Conservation (phyloP, 768 basidiomycete species). For the Leccinellum albellum region DNA sequence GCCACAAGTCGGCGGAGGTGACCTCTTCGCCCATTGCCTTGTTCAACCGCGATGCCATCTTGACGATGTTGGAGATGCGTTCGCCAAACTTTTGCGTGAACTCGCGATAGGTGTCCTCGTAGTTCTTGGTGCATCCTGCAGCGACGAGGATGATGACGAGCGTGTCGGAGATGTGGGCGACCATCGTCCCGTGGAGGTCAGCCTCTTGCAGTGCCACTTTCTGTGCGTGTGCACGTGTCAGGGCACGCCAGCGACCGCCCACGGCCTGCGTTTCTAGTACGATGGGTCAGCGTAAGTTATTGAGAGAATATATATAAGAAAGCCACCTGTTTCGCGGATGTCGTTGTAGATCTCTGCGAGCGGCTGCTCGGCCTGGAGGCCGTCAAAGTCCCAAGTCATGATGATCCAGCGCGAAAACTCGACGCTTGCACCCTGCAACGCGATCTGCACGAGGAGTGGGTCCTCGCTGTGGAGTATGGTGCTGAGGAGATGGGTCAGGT, state of each 20-base stretch:
- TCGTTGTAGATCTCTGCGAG: constrained; percentile 34
- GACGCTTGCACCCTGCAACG: constrained; percentile 32
- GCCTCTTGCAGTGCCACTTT: constrained; percentile 29
- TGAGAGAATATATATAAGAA: too few relatives aligned
- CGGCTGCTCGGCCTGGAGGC: constrained; percentile 26
- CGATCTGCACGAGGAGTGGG: constrained; percentile 40
- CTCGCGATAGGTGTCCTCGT: constrained; percentile 29
- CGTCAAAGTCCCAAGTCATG: constrained; percentile 34
- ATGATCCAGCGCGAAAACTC: constrained; percentile 34
- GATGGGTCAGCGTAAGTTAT: background rate
- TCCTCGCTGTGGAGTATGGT: constrained; percentile 26
- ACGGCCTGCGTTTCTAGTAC: constrained; percentile 46
- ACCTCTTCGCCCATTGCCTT: constrained; percentile 58
- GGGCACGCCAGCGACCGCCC: constrained; percentile 53
- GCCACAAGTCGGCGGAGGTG: constrained; percentile 54
- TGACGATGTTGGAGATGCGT: constrained; percentile 33
- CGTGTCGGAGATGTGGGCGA: constrained; percentile 43
- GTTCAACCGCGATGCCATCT: constrained; percentile 29
- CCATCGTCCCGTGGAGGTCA: constrained; percentile 34
- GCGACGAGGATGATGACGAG: constrained; percentile 41
- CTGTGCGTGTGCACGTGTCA: constrained; percentile 47
- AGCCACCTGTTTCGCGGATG: constrained; percentile 43
- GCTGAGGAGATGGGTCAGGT: constrained; percentile 23
- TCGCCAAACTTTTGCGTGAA: constrained; percentile 35
- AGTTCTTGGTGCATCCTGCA: constrained; percentile 35